Conservation (phyloP, 768 basidiomycete species). For the Udeniomyces megalosporus region DNA sequence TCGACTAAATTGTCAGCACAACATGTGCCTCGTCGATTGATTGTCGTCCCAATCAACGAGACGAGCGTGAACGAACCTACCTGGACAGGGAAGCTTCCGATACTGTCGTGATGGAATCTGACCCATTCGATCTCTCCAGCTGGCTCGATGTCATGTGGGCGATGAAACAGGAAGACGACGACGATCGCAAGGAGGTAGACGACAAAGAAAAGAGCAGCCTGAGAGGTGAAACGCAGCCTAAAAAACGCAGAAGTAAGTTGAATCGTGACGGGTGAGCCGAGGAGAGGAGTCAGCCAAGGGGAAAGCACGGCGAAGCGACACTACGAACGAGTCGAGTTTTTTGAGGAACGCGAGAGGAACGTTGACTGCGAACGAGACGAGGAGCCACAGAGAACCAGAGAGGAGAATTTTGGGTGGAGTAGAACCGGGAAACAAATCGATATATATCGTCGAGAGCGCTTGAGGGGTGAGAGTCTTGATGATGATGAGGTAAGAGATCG, state of each 20-base stretch:
- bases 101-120: conserved; percentile 1
- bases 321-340: conserved; percentile 10
- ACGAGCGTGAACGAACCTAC: conserved; percentile 35
- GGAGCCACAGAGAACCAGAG: conserved; percentile 64
- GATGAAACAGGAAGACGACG: conserved; percentile 59
- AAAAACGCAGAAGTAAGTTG: background rate
- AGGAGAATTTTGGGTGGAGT: conserved; percentile 35
- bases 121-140: conserved; percentile 45
- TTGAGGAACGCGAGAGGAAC: conserved; percentile 17
- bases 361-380: conserved; percentile 49
- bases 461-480: conserved; percentile 77
- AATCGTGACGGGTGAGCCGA: background rate
- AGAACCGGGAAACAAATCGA: conserved; percentile 33
- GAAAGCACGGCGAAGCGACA: background rate
- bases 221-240: conserved; percentile 13
- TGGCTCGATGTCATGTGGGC: conserved; percentile 41
- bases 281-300: background rate
- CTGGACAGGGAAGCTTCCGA: conserved; percentile 20
- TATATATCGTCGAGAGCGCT: conserved; percentile 41
- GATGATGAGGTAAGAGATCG: conserved; percentile 54
- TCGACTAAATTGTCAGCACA: background rate
- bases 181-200: conserved; percentile 44
- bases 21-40: no score
- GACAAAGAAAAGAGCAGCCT: conserved; percentile 12
- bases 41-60: no score